Percentiles rank a stretch among this genome's conserved stretches.
These are phyloP conservation scores for Sporisorium iseilematis-ciliati DNA, from an alignment of 1,284 basidiomycete genomes.

Conservation along the genomic window DNA sequence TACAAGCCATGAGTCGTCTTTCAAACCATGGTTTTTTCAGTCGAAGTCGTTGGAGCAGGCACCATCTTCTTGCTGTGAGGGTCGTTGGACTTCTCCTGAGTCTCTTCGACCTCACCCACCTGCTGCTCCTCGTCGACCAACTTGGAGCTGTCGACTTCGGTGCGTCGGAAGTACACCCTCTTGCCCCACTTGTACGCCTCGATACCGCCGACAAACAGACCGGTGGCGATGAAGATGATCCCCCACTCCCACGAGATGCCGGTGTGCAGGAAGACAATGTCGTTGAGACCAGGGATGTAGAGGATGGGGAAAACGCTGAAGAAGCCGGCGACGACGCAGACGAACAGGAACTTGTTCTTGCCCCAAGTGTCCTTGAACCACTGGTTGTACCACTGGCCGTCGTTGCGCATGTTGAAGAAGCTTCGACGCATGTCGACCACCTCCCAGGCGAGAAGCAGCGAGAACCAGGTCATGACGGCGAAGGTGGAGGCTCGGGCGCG, in stretches of 20 bases:
- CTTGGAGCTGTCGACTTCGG: slow-evolving; percentile 17
- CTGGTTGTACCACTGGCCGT: slow-evolving; percentile 57
- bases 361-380: slow-evolving; percentile 63
- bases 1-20: neutral
- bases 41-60: slow-evolving; percentile 23
- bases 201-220: slow-evolving; percentile 63
- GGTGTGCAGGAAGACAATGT: slow-evolving; percentile 68
- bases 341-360: slow-evolving; percentile 65
- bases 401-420: slow-evolving; percentile 67
- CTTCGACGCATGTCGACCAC: slow-evolving; percentile 66
- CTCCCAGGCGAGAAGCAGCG: slow-evolving; percentile 70
- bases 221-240: slow-evolving; percentile 63
- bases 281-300: slow-evolving; percentile 72
- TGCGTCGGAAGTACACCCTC: slow-evolving; percentile 52
- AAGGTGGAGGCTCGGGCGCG: slow-evolving; percentile 69
- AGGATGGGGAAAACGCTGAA: slow-evolving; percentile 73
- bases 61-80: slow-evolving; percentile 39
- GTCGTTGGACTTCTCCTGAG: slow-evolving; percentile 9
- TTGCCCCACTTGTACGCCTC: slow-evolving; percentile 66
- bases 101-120: slow-evolving; percentile 6
- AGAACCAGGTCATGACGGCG: slow-evolving; percentile 66
- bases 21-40: slow-evolving; percentile 24
- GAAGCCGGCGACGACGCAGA: slow-evolving; percentile 71
- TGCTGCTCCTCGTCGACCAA: slow-evolving; percentile 44
- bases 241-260: slow-evolving; percentile 68